These are phyloP conservation scores for Phytophthora megakarya DNA, from an alignment of 352 stramenopile genomes.

Conservation along the genomic window DNA sequence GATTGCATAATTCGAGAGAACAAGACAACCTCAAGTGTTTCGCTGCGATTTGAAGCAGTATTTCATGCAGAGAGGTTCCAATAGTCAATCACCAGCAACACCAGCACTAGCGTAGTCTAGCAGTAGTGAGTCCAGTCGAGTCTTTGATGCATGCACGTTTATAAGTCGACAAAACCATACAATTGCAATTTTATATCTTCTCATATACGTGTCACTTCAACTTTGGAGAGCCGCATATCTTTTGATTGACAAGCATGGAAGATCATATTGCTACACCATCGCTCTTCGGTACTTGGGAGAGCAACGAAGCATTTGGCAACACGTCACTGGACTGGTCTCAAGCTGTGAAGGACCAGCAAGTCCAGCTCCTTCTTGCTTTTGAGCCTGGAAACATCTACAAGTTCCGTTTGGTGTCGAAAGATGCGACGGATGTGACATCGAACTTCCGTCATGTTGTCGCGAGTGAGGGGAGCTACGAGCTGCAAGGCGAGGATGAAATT, in stretches of 20 bases:
- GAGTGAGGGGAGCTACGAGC: conserved; percentile 44
- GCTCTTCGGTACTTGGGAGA: conserved; percentile 57
- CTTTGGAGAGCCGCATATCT: conserved; percentile 18
- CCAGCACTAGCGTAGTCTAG: conserved; percentile 25
- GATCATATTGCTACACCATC: background rate
- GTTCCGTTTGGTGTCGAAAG: conserved; percentile 42
- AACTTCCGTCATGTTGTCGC: conserved; percentile 62
- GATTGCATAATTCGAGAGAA: conserved; percentile 26
- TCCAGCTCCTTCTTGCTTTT: conserved; percentile 52
- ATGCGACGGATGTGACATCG: conserved; percentile 45
- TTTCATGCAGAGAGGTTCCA: conserved; percentile 25
- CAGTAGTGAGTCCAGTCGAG: conserved; percentile 31
- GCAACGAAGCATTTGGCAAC: conserved; percentile 78
- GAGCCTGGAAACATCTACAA: conserved; percentile 36
- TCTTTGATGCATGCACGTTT: conserved; percentile 25
- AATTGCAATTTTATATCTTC: conserved; percentile 4
- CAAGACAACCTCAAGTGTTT: conserved; percentile 14
- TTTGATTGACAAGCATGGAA: conserved; percentile 23
- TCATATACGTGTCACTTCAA: background rate
- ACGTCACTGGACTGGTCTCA: conserved; percentile 79
- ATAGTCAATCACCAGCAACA: conserved; percentile 18
- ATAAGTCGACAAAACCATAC: conserved; percentile 27
- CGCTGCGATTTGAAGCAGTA: conserved; percentile 21
- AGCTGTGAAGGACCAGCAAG: conserved; percentile 58
- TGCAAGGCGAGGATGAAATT: conserved; percentile 32